These are phyloP conservation scores for Phaeosphaeriaceae sp. DNA, from an alignment of 2,329 filamentous ascomycete species.

Conservation along the genomic window DNA sequence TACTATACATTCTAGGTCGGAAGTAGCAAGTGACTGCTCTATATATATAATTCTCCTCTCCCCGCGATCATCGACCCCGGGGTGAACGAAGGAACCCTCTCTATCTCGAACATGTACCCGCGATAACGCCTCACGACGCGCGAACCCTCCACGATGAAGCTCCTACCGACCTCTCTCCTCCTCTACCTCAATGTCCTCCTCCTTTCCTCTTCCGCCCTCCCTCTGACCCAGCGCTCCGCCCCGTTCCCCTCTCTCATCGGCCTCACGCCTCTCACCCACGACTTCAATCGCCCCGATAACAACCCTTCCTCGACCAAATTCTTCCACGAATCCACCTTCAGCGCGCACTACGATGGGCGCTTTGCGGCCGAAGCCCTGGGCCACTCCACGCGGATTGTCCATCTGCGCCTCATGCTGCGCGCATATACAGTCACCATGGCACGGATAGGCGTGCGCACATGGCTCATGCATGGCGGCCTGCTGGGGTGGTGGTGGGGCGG, in stretches of 20 bases:
- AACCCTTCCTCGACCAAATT: conserved; percentile 28
- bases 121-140: neutral
- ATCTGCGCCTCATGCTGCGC: conserved; percentile 60
- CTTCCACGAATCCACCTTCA: conserved; percentile 53
- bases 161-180: conserved; percentile 5
- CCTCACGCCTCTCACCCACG: conserved; percentile 26
- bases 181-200: neutral
- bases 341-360: conserved; percentile 64
- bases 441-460: conserved; percentile 64
- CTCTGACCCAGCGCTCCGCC: conserved; percentile 9
- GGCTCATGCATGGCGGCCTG: conserved; percentile 69
- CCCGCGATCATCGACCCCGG: no score
- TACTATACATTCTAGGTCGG: neutral
- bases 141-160: conserved; percentile 1
- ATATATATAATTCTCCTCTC: neutral
- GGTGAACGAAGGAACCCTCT: no score
- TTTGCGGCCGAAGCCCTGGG: conserved; percentile 58
- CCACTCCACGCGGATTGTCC: conserved; percentile 55
- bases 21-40: neutral
- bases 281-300: conserved; percentile 26
- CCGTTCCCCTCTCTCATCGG: conserved; percentile 15
- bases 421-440: conserved; percentile 65
- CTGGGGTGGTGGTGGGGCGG: conserved; percentile 70
- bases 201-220: neutral
- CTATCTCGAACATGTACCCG: neutral